Percentiles rank a stretch among this genome's conserved stretches.
Evolutionary conservation across 2,329 filamentous ascomycete genomes (phyloP).

Genomic region (Clarireedia sp.): DNA sequence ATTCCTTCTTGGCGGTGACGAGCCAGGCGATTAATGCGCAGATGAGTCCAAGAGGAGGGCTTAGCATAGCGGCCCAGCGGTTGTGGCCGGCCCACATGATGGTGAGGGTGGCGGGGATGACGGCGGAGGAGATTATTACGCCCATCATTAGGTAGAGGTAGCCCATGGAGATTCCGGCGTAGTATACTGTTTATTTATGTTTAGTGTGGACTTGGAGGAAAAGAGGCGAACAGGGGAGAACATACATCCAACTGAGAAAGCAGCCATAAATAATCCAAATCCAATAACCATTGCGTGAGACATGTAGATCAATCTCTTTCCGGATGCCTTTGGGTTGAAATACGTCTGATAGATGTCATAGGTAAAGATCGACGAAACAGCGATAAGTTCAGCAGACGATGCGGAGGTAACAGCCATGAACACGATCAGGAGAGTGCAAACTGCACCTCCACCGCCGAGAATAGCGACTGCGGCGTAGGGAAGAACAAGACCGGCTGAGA

Average conservation of each 20-base stretch:
- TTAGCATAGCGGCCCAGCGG: conserved; percentile 61
- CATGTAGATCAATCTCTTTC: conserved; percentile 70
- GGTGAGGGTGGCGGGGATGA: conserved; percentile 73
- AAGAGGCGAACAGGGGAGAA: not conserved
- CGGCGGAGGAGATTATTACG: conserved; percentile 77
- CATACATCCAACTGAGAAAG: conserved; percentile 59
- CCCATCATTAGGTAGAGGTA: conserved; percentile 89
- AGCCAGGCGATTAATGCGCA: conserved; percentile 70
- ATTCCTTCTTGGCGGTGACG: conserved; percentile 63
- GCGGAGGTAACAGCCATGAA: conserved; percentile 83
- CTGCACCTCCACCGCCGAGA: conserved; percentile 72
- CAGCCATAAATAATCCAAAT: conserved; percentile 71
- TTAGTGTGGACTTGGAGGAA: conserved; percentile 38
- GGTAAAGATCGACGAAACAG: conserved; percentile 79
- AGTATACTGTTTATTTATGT: conserved; percentile 30
- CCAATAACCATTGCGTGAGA: conserved; percentile 65
- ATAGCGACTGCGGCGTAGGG: conserved; percentile 80
- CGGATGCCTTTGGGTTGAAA: conserved; percentile 68
- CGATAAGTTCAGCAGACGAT: conserved; percentile 75
- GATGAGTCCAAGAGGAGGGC: conserved; percentile 60
- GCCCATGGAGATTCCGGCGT: conserved; percentile 69
- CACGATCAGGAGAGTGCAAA: conserved; percentile 69
- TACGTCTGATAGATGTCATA: conserved; percentile 88
- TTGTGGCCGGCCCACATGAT: conserved; percentile 77
- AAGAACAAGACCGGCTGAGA: conserved; percentile 74